Evolutionary conservation across 257 asterid genomes (phyloP).

Genomic region (Solanum appendiculatum): DNA sequence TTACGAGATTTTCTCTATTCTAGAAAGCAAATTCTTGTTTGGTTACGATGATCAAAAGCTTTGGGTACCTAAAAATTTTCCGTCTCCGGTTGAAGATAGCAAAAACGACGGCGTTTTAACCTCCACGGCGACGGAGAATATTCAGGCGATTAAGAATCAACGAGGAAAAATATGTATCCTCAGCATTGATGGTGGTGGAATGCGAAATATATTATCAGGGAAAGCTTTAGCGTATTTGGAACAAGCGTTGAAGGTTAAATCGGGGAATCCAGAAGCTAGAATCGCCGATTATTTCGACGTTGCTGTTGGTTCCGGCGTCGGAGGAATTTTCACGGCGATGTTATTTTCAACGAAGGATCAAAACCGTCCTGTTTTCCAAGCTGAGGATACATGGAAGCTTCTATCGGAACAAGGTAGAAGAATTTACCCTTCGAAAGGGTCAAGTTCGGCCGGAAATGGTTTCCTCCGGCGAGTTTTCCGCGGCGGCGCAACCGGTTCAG

Average conservation of each 20-base stretch:
- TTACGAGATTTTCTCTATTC: conserved; percentile 86
- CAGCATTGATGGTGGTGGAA: conserved; percentile 85
- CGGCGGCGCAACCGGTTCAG: conserved; percentile 11
- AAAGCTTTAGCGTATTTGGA: conserved; percentile 80
- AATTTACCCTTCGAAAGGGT: conserved; percentile 23
- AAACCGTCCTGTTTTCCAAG: conserved; percentile 57
- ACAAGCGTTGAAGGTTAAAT: conserved; percentile 55
- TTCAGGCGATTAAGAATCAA: conserved; percentile 47
- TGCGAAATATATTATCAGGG: conserved; percentile 65
- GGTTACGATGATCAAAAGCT: conserved; percentile 84
- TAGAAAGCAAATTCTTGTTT: conserved; percentile 84
- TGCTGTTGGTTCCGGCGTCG: conserved; percentile 87
- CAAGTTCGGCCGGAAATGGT: conserved; percentile 18
- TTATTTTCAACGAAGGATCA: conserved; percentile 59
- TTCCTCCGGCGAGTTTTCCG: conserved; percentile 43
- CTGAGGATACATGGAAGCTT: conserved; percentile 88
- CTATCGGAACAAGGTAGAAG: conserved; percentile 61
- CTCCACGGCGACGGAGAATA: conserved; percentile 8
- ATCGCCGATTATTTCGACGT: conserved; percentile 93
- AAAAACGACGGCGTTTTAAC: conserved; percentile 7
- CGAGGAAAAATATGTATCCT: conserved; percentile 83
- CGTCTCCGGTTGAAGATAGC: background rate
- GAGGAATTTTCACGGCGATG: conserved; percentile 92
- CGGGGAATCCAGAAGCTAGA: conserved; percentile 70
- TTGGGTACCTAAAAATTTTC: conserved; percentile 59